A percentile compares a stretch with the other conserved stretches of the same genome.
phyloP scores from a whole-genome alignment of 179 eudicot species.

The Spergularia azorica region DNA sequence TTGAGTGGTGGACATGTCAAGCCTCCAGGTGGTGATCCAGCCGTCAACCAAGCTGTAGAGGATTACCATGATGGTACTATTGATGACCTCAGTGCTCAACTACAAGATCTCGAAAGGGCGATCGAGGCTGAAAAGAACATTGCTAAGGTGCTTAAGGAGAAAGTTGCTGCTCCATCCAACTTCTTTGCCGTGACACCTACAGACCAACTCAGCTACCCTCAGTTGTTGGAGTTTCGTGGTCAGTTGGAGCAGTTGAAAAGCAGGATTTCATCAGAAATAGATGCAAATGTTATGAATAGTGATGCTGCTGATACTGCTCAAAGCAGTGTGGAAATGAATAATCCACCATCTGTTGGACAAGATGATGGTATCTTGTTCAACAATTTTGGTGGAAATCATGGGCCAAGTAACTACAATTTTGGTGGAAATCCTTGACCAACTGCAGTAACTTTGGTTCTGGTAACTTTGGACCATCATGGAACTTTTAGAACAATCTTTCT shows the following conservation, averaged over 20 bases:
- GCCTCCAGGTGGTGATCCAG: neutral
- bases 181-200: neutral
- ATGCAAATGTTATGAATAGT: no score
- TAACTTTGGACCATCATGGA: no score
- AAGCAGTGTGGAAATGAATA: no score
- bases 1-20: neutral
- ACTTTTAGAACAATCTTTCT: no score
- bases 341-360: no score
- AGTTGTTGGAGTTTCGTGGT: neutral
- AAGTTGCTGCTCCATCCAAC: neutral
- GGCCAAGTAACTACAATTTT: no score
- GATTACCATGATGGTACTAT: neutral
- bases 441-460: no score
- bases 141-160: neutral
- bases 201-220: neutral
- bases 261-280: neutral
- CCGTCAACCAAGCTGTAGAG: neutral
- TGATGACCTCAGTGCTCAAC: neutral
- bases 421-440: no score
- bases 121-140: conserved; percentile 10
- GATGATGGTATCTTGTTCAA: no score
- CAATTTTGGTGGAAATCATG: no score
- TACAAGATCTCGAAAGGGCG: neutral
- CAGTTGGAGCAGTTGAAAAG: neutral
- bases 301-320: no score